Base-by-base conservation (phyloP, 2,329 filamentous ascomycete species). In the Sphaerulina musiva region DNA sequence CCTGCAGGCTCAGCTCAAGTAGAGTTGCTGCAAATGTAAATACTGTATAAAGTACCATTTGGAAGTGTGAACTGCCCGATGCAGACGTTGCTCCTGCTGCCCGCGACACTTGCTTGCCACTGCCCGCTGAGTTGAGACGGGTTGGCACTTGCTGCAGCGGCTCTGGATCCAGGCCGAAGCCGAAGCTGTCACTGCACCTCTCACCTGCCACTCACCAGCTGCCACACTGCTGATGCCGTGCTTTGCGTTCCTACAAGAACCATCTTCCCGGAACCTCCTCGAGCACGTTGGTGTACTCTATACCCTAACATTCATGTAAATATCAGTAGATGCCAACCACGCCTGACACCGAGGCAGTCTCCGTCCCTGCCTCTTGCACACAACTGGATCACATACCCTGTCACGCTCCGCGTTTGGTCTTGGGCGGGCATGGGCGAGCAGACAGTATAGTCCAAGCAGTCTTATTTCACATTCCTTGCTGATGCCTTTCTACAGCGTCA, bases 1-100 rank as follows among this genome's bases (percentile, higher is more conserved):
- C 72, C 80, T 93, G 68, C 85, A 90, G 76, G 83, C 85, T 67
- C 82, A 80, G 67, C 78, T 92, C 72, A 92, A 91, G 81, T 91
- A 89, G 78, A 78, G 51, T 45, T 17, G 23, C 41, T 46, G 14
- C 36, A 51, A 54, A 47, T 64, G 59, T 66, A 64, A 46, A 65
- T 62, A 62, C 51, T 57, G 58, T 61, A 58, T 60, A 29, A 29
- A 29, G 26, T 29, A 61, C 56, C 61, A 64, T 53, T 29, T 29
- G 26, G 26, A 29, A 29, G 26, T 29, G 26, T 58, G 53, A 55
- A 44, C 48, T 48, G 36, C 44, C 53, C 49, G 48, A 46, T 20
- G 34, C 39, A 17, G 32, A 29, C 12, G 20, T 26, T n/a, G 40
- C 26, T 29, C 26, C 26, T 29, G 26, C 26, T 1, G 26, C 26